phyloP scores from a whole-genome alignment of 768 basidiomycete species.

The Tephrocybe sp. region DNA sequence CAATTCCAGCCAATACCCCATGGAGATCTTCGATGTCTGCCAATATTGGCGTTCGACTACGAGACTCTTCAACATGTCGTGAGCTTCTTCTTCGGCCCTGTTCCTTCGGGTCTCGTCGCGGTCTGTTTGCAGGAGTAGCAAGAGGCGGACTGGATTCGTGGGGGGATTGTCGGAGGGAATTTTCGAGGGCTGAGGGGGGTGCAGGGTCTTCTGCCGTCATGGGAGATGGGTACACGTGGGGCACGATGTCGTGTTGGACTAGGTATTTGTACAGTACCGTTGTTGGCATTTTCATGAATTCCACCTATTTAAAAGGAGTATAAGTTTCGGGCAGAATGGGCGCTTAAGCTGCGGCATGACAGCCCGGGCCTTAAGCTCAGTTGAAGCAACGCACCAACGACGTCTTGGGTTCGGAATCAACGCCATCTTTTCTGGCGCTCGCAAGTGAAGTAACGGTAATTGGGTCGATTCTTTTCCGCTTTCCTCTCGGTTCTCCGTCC shows the following conservation, averaged over 20 bases:
- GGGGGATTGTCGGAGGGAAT: slow-evolving; percentile 43
- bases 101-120: slow-evolving; percentile 68
- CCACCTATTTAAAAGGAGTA: slow-evolving; percentile 48
- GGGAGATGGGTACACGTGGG: slow-evolving; percentile 70
- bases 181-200: slow-evolving; percentile 59
- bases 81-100: slow-evolving; percentile 66
- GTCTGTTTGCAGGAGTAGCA: slow-evolving; percentile 66
- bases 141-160: slow-evolving; percentile 53
- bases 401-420: slow-evolving; percentile 37
- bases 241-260: slow-evolving; percentile 69
- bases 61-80: slow-evolving; percentile 60
- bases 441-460: slow-evolving; percentile 21
- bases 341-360: neutral
- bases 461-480: slow-evolving; percentile 69
- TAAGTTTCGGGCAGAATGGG: neutral
- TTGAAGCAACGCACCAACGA: slow-evolving; percentile 40
- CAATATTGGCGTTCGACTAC: slow-evolving; percentile 59
- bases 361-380: neutral
- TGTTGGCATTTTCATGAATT: slow-evolving; percentile 71
- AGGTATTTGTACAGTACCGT: slow-evolving; percentile 71
- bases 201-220: slow-evolving; percentile 68
- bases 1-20: slow-evolving; percentile 63
- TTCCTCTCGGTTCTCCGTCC: slow-evolving; percentile 74
- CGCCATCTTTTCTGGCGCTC: slow-evolving; percentile 32
- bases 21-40: slow-evolving; percentile 73